Evolutionary conservation across 2,329 filamentous ascomycete species (phyloP), one percentile per base, ranked within the genome.

Genomic region (Aspergillus sp.): DNA sequence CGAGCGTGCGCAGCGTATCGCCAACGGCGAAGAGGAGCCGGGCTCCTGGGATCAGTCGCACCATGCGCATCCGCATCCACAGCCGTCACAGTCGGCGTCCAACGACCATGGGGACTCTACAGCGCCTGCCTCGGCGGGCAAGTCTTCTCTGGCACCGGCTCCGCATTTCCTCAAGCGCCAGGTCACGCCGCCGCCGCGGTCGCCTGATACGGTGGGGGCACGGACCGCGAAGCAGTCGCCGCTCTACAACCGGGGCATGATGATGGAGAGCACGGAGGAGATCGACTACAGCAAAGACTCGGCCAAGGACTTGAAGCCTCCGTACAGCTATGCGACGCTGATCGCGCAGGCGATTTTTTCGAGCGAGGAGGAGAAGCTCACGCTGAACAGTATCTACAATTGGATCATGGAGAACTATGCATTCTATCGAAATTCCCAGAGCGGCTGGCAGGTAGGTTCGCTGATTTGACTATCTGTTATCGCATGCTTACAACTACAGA

Each of bases 361-460:
- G 22, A 88, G 82, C 2, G 69, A 77, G 1, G 86, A 94, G 37
- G 82, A 93, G 55, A 93, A 93, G 58, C 71, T 95, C 33, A 95
- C 91, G 3, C 63, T 98, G 29, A 82, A 82, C 49, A 88, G 85
- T 46, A 98, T 98, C 35, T 98, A 98, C 63, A 81, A 78, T 32
- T 95, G 82, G 63, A 96, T 98, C 53, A 91, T 80, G 63, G 76
- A 78, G 3, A 82, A 84, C 46, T 98, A 96, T 55, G 80, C 91
- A 2, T 98, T 93, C 60, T 98, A 96, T 60, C 77, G 89, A 26
- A 75, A 86, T 57, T 85, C 74, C 19, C 77, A 88, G 34, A 78
- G 77, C 37, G 89, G 91, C 38, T 98, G 93, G 93, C 91, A 95
- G n/a, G n/a, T n/a, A n/a, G n/a, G n/a, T n/a, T n/a, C n/a, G n/a